A percentile compares a stretch with the other conserved stretches of the same genome.
Evolutionary conservation across 345 rosid genomes (phyloP).

Genomic region (Noccaea bulbosa): DNA sequence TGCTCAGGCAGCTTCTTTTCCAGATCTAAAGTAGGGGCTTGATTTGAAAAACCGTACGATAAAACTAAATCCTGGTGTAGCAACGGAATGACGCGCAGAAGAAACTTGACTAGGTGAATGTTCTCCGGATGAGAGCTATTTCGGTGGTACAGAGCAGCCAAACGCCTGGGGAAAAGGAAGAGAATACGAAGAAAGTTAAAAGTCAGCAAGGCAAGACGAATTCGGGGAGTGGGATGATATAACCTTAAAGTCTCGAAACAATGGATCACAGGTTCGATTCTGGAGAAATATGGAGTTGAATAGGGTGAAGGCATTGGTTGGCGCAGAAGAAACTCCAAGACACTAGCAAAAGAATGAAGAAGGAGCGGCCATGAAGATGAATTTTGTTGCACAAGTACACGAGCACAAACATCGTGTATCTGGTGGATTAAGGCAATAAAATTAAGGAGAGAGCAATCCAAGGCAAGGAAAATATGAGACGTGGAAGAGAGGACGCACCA

Average conservation of each 20-base stretch:
- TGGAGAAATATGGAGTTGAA: constrained; percentile 36
- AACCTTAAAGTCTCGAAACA: constrained; percentile 81
- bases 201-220: constrained; percentile 11
- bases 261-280: constrained; percentile 54
- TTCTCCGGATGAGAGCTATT: constrained; percentile 53
- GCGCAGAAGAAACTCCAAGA: constrained; percentile 58
- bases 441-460: not conserved
- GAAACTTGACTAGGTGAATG: constrained; percentile 65
- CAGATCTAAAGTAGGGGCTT: constrained; percentile 44
- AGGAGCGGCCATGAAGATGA: constrained; percentile 59
- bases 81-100: constrained; percentile 53
- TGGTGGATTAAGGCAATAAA: constrained; percentile 31
- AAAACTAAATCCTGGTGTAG: constrained; percentile 49
- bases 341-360: constrained; percentile 55
- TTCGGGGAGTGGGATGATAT: constrained; percentile 6
- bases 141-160: constrained; percentile 48
- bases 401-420: constrained; percentile 64
- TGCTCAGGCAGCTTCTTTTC: constrained; percentile 49
- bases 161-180: constrained; percentile 48
- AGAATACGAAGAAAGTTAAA: constrained; percentile 1
- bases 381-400: constrained; percentile 57
- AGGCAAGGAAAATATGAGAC: not conserved
- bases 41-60: constrained; percentile 46
- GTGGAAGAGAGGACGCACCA: constrained; percentile 54
- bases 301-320: constrained; percentile 46